Base-by-base conservation (phyloP, 1,284 basidiomycete species). In the Mycocalia duriaeana region DNA sequence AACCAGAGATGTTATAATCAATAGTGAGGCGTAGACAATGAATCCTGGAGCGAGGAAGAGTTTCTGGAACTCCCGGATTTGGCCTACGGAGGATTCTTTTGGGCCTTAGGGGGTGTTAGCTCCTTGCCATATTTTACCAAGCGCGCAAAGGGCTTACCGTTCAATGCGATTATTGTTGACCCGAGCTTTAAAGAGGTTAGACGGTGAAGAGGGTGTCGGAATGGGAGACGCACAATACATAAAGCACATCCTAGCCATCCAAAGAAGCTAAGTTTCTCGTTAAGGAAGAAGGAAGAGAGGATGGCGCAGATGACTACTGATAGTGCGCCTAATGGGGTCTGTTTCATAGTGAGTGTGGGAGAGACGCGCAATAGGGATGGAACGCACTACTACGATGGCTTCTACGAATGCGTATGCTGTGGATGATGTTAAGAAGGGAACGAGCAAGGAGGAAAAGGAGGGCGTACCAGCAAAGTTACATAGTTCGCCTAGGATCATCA, bases 231-330 rank as follows among this genome's bases (percentile, higher is more conserved):
- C 57, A 87, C 85, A 56, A 89, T 83, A 70, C 92, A 96, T 24
- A 98, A 78, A 22, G 75, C 81, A 66, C 94, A 97, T 22, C 95
- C 95, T 49, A 91, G 75, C 91, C 91, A 94, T 45, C 93, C 93
- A 61, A 94, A 94, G 67, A 93, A 89, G 25, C 85, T 89, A 45
- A 99, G 79, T 53, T 79, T 89, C 66, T 99, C 96, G 45, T 95
- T 87, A 58, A 98, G 83, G 69, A 98, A 89, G 58, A 96, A 77
- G 38, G 92, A 93, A 8, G 94, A 95, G 18, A 98, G 74, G 23
- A 96, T 88, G 28, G 95, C 95, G 58, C 89, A 95, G 54, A 98
- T 79, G 58, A 99, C 94, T 55, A 99, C 96, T 14, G 93, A 94
- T 47, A 99, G 80, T 3, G 94, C 94, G 39, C 95, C 95, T 57